Conservation (phyloP, 257 asterid genomes). For the Echites panduratus region DNA sequence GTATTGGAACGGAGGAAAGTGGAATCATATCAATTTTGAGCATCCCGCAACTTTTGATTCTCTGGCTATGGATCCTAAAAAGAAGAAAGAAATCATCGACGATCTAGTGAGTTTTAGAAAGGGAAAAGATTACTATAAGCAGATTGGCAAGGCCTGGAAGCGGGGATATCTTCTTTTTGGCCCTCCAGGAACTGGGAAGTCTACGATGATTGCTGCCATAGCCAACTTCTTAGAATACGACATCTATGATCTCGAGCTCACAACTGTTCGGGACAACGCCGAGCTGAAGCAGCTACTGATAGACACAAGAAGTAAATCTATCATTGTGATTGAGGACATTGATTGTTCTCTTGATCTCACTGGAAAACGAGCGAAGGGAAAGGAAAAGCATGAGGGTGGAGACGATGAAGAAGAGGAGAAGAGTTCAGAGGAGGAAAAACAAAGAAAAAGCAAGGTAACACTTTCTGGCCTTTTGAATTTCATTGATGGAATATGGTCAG, state of each 20-base stretch:
- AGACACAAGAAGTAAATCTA: conserved; percentile 7
- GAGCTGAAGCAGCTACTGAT: conserved; percentile 5
- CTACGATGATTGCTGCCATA: conserved; percentile 8
- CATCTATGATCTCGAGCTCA: conserved; percentile 4
- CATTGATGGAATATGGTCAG: conserved; percentile 10
- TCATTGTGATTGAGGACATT: conserved; percentile 7
- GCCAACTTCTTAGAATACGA: conserved; percentile 4
- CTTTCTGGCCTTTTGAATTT: conserved; percentile 11
- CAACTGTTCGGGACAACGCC: neutral
- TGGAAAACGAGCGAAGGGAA: neutral
- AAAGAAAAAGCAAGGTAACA: conserved; percentile 23
- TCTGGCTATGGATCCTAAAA: conserved; percentile 6
- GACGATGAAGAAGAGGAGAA: conserved; percentile 1
- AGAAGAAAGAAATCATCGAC: conserved; percentile 9
- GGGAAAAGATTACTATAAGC: conserved; percentile 7
- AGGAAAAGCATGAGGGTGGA: neutral
- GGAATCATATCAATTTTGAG: neutral
- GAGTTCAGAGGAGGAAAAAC: neutral
- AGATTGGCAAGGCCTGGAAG: conserved; percentile 11
- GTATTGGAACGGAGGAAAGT: conserved; percentile 15
- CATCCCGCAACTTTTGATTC: conserved; percentile 7
- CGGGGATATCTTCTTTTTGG: conserved; percentile 10
- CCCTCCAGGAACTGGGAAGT: conserved; percentile 10
- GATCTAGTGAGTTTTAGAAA: neutral
- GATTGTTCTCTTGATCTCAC: conserved; percentile 4